These are phyloP conservation scores for Talaromyces sp. DNA, from an alignment of 2,329 filamentous ascomycete species.

Conservation along the genomic window DNA sequence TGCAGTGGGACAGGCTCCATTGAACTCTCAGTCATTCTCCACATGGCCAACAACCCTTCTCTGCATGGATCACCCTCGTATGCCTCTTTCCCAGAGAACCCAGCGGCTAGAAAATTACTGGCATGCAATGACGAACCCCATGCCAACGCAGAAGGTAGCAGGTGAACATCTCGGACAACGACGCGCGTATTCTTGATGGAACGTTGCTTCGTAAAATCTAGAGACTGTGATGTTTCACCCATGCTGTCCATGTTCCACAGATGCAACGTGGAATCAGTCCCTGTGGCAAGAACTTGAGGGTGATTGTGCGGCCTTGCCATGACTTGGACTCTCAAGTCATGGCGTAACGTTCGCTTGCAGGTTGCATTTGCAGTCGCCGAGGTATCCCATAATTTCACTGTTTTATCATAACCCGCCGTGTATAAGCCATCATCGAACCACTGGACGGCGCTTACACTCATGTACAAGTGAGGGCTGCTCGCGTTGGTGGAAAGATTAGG, in stretches of 20 bases:
- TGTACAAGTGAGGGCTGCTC: slow-evolving; percentile 49
- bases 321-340: slow-evolving; percentile 46
- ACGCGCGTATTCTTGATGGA: slow-evolving; percentile 10
- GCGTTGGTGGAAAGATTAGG: slow-evolving; percentile 41
- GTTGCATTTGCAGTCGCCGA: slow-evolving; percentile 17
- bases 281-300: slow-evolving; percentile 44
- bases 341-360: slow-evolving; percentile 34
- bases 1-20: slow-evolving; percentile 32
- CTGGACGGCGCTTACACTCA: slow-evolving; percentile 50
- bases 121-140: slow-evolving; percentile 40
- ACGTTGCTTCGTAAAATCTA: slow-evolving; percentile 20
- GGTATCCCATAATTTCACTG: slow-evolving; percentile 52
- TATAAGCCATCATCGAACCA: slow-evolving; percentile 47
- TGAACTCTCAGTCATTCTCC: slow-evolving; percentile 42
- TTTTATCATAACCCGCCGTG: slow-evolving; percentile 51
- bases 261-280: slow-evolving; percentile 27
- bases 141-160: slow-evolving; percentile 41
- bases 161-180: slow-evolving; percentile 25
- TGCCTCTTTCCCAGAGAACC: slow-evolving; percentile 43
- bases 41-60: slow-evolving; percentile 50
- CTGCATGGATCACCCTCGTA: slow-evolving; percentile 23
- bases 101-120: slow-evolving; percentile 46
- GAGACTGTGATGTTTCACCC: slow-evolving; percentile 16
- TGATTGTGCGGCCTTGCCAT: slow-evolving; percentile 41
- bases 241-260: slow-evolving; percentile 26